Base-by-base conservation (phyloP, 106 monocot genomes). In the Dendrobium chrysotoxum region DNA sequence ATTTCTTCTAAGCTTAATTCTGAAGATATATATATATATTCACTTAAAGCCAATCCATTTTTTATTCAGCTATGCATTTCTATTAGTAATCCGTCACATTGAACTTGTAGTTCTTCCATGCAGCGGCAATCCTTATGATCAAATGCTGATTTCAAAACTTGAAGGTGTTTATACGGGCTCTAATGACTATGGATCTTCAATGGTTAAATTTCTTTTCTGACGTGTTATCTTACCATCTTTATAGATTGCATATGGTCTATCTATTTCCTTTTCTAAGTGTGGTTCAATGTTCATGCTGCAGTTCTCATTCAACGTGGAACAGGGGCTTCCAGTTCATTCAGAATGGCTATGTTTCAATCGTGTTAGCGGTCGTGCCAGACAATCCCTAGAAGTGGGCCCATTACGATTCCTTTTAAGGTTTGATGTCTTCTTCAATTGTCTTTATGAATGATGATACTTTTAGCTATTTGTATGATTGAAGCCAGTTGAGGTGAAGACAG, bases 331-430 rank as follows among this genome's bases (percentile, higher is more conserved):
- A 57, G 35, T 91, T 68, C 77, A 89, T 64, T 85, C 97, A 66
- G 97, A 98, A 55, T 98, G 94, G 97, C 73, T 98, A 20, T 91
- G 89, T 81, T 94, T 98, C 82, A 94, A 89, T 66, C 81, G 94
- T 77, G 79, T 89, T 16, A 92, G 76, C 80, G 85, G 86, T 26
- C 97, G 92, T 79, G 82, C 85, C 12, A 87, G 94, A 45, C 94
- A 92, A 81, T 82, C 88, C 23, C 68, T 86, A 58, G 92, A 91
- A 86, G 50, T 95, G n/a, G 97, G 97, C 28, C 89, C 89, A 72
- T 85, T 91, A 75, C 89, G 88, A 13, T 66, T 98, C 76, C 86
- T 91, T 77, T 74, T 92, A 21, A 94, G 92, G 92, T 92, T 77
- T 79, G 75, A 30, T 74, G 41, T 41, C 17, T 21, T 44, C 7